Evolutionary conservation across 192 early-diverging fungal species (phyloP), one percentile per base, ranked within the genome.

Genomic region (Coemansia sp.): DNA sequence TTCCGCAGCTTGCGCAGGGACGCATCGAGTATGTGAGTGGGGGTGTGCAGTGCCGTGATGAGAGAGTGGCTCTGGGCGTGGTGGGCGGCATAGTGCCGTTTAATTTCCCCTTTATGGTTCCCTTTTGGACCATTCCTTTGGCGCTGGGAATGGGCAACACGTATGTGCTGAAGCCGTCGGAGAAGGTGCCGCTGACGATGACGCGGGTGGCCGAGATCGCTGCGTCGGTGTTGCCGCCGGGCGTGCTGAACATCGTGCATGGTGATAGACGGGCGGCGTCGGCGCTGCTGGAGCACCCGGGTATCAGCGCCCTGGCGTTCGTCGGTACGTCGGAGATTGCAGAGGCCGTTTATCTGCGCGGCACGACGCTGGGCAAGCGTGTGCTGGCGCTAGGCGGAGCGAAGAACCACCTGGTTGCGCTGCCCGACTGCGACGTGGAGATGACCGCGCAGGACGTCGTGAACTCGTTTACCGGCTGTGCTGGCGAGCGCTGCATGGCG

Each of bases 81-180:
- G 89, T 89, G n/a, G 85, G 74, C 10, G 82, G 85, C 3, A 90
- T 93, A 8, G 90, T 91, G 45, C 91, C 91, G 5, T 92, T 93
- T 72, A 89, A 92, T 61, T 92, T 92, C 65, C 90, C 90, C 5
- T 84, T 90, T 62, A 92, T 92, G 90, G 90, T 92, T 5, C 90
- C 90, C 25, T 84, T 88, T 75, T 93, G 91, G 91, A 87, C 90
- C 7, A 58, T 91, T 13, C 91, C 91, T 4, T 84, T 93, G 29
- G 87, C 86, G 18, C 75, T 93, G 30, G 88, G 67, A 16, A 78
- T 78, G 59, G 85, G 84, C 53, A 93, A 92, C 69, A 89, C 89
- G 18, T 73, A 88, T 45, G 82, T 92, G 24, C 65, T 93, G 49
- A 93, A 93, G 78, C 90, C 90, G 14, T 86, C 84, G 7, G 91